Evolutionary conservation across 2,329 filamentous ascomycete species (phyloP).

Genomic region (Nannizzia gypsea): DNA sequence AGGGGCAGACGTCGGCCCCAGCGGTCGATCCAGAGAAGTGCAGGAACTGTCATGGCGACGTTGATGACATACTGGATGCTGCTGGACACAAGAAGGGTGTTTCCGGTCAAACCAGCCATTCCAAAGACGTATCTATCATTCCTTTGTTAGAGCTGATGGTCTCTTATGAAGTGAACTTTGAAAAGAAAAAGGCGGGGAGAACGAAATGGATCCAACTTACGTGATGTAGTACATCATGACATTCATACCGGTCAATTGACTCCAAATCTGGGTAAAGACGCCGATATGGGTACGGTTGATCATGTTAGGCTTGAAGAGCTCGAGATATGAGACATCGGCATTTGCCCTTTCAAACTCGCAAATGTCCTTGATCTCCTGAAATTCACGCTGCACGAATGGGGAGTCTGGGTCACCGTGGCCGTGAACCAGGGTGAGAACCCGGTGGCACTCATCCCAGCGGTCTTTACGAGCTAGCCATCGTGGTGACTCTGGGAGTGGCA

Average conservation of each 20-base stretch:
- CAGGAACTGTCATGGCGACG: conserved; percentile 64
- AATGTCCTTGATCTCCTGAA: conserved; percentile 60
- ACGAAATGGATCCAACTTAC: conserved; percentile 11
- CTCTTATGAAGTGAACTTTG: neutral
- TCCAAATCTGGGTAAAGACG: conserved; percentile 64
- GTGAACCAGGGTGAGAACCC: conserved; percentile 46
- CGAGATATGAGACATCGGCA: conserved; percentile 56
- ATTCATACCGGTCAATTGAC: conserved; percentile 65
- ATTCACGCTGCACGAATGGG: conserved; percentile 55
- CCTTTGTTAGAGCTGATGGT: neutral
- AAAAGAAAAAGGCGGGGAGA: neutral
- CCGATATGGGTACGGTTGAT: conserved; percentile 61
- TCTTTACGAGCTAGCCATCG: conserved; percentile 53
- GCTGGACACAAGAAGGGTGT: conserved; percentile 51
- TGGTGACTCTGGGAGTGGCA: conserved; percentile 45
- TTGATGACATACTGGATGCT: conserved; percentile 70
- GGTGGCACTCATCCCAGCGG: conserved; percentile 43
- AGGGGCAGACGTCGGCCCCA: conserved; percentile 62
- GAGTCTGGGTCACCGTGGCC: conserved; percentile 53
- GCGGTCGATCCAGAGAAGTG: conserved; percentile 60
- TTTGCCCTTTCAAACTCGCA: conserved; percentile 62
- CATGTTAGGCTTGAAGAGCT: conserved; percentile 63
- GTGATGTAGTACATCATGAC: conserved; percentile 63
- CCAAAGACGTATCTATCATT: conserved; percentile 49
- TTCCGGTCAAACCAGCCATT: conserved; percentile 55